Base-by-base conservation (phyloP, 148 eudicot genomes). In the Bassia scoparia region DNA sequence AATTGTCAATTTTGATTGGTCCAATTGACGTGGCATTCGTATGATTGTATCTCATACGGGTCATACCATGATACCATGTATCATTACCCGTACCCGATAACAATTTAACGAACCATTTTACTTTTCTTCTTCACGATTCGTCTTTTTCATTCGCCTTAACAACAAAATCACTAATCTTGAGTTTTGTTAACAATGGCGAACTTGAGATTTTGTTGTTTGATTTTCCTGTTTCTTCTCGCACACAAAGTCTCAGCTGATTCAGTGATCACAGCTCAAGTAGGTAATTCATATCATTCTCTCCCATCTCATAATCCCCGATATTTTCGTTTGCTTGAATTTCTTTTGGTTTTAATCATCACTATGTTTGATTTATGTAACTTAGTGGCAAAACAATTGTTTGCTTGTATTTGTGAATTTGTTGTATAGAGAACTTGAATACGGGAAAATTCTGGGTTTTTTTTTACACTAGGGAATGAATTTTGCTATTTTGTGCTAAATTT, bases 191-290 rank as follows among this genome's bases (percentile, higher is more conserved):
- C 27, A 43, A 67, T 61, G 60, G 67, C 37, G 56, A 84, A 46
- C 56, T 82, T 82, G 85, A 78, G 72, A 72, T 66, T 63, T 13
- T 26, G 12, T 53, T 60, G 33, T 43, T 76, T 80, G 21, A 58
- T 71, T 7, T 38, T 52, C 0, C 8, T 78, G n/a, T 76, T 33
- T 62, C 70, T 84, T n/a, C 72, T 79, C 41, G 78, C 60, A 56
- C 71, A 60, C 73, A 70, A 48, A 56, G 81, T 78, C 38, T 76
- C 77, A 18, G 87, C 89, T 44, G 88, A 87, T 74, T 89, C 81
- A 88, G 74, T 87, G 49, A 77, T 91, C 76, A 66, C 97, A 48
- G 71, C 86, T 79, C 82, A 80, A 58, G 37, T 84, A 72, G 94
- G 94, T 91, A 87, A 49, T 30, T 27, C 33, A 26, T 65, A 30